These are phyloP conservation scores for Leccinum huronense DNA, from an alignment of 1,284 basidiomycete species.

Conservation along the genomic window DNA sequence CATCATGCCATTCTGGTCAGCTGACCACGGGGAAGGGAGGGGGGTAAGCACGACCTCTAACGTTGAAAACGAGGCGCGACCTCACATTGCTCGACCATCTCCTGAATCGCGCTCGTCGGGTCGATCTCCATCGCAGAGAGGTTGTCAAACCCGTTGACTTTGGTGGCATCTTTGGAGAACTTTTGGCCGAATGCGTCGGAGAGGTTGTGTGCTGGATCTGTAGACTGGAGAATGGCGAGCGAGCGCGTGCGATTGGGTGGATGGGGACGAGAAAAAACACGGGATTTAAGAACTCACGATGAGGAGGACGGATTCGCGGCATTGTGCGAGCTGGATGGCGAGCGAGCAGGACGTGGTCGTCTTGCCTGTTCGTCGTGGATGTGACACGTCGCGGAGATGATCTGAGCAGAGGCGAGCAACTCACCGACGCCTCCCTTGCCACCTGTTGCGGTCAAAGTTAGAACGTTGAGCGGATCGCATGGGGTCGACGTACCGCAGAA, in stretches of 20 bases:
- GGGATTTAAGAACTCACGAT: conserved; percentile 63
- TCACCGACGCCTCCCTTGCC: conserved; percentile 93
- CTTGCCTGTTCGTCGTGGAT: conserved; percentile 63
- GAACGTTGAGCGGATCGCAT: conserved; percentile 13
- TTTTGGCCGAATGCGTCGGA: conserved; percentile 99
- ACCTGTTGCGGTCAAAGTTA: conserved; percentile 48
- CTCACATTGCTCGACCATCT: conserved; percentile 94
- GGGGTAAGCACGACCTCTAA: conserved; percentile 8
- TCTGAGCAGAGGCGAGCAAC: conserved; percentile 32
- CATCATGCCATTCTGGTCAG: conserved; percentile 94
- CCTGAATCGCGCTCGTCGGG: conserved; percentile 93
- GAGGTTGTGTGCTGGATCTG: conserved; percentile 98
- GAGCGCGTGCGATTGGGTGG: conserved; percentile 1
- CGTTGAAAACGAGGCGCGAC: background rate
- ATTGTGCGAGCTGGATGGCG: conserved; percentile 88
- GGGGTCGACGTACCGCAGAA: conserved; percentile 76
- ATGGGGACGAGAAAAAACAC: background rate
- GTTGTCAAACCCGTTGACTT: conserved; percentile 97
- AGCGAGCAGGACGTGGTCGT: conserved; percentile 95
- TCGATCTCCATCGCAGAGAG: conserved; percentile 99
- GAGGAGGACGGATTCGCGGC: conserved; percentile 87
- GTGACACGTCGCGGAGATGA: conserved; percentile 1
- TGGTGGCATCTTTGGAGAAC: conserved; percentile 99
- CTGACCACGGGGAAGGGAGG: conserved; percentile 38
- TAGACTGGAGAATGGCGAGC: conserved; percentile 61